phyloP scores from a whole-genome alignment of 1,284 basidiomycete genomes.

The Ganoderma lingzhi region DNA sequence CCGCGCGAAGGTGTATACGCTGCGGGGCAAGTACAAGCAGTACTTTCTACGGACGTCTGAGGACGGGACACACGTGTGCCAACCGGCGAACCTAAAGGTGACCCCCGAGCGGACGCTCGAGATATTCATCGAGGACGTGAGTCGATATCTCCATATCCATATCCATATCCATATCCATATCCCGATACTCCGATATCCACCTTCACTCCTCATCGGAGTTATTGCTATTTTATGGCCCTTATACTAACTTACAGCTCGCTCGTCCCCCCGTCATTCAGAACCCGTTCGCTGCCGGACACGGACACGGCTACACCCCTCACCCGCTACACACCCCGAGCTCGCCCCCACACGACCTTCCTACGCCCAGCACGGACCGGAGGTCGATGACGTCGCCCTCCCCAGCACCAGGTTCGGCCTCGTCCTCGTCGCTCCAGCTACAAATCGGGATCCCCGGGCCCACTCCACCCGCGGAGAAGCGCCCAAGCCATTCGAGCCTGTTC shows the following conservation, averaged over 20 bases:
- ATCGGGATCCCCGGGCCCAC: background rate
- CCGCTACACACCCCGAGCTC: constrained; percentile 11
- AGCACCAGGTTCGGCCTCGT: constrained; percentile 11
- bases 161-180: background rate
- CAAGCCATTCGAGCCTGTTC: constrained; percentile 28
- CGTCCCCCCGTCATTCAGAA: constrained; percentile 11
- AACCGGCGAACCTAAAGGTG: constrained; percentile 45
- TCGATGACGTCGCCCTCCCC: constrained; percentile 27
- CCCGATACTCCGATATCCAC: background rate
- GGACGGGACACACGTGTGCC: constrained; percentile 45
- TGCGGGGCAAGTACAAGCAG: constrained; percentile 75
- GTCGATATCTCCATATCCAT: constrained; percentile 3
- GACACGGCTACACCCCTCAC: background rate
- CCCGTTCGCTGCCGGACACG: constrained; percentile 11
- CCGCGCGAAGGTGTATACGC: constrained; percentile 66
- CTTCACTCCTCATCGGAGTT: background rate
- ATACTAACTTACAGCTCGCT: background rate
- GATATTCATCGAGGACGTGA: constrained; percentile 45
- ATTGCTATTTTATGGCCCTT: background rate
- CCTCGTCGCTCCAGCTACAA: constrained; percentile 22
- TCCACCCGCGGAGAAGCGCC: constrained; percentile 7
- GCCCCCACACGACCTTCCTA: constrained; percentile 25
- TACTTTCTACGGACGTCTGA: constrained; percentile 68
- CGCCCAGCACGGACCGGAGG: constrained; percentile 31
- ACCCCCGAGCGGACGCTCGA: constrained; percentile 42